phyloP scores from a whole-genome alignment of 441 rosid species.

The Pelargonium cotyledonis region DNA sequence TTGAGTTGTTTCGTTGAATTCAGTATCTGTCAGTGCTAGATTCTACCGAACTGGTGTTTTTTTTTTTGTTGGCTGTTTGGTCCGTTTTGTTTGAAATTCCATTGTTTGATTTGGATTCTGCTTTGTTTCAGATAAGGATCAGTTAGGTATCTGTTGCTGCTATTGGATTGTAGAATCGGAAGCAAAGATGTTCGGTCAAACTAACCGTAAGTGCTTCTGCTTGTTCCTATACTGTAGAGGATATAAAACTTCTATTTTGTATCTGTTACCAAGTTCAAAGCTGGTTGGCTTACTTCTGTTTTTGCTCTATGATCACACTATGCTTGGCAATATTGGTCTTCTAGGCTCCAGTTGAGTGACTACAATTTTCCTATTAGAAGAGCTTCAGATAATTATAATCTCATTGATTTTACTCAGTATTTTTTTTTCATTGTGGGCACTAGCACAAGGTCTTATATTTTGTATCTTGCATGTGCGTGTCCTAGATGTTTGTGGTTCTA shows the following conservation, averaged over 20 bases:
- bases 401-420: background rate
- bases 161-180: background rate
- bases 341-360: background rate
- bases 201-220: background rate
- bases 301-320: background rate
- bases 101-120: background rate
- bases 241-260: background rate
- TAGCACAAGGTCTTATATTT: too few relatives aligned
- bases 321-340: background rate
- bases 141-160: background rate
- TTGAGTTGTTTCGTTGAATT: too few relatives aligned
- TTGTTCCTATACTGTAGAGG: background rate
- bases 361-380: background rate
- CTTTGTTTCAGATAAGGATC: background rate
- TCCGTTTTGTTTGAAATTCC: background rate
- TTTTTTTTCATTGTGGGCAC: too few relatives aligned
- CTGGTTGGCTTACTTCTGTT: background rate
- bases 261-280: too few relatives aligned
- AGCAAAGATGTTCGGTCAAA: constrained; percentile 6
- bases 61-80: background rate
- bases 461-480: background rate
- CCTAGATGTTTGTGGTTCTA: background rate
- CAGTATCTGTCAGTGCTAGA: too few relatives aligned
- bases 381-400: background rate
- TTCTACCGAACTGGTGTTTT: background rate